Conservation (phyloP, 2,329 filamentous ascomycete genomes). For the Beauveria sp. region DNA sequence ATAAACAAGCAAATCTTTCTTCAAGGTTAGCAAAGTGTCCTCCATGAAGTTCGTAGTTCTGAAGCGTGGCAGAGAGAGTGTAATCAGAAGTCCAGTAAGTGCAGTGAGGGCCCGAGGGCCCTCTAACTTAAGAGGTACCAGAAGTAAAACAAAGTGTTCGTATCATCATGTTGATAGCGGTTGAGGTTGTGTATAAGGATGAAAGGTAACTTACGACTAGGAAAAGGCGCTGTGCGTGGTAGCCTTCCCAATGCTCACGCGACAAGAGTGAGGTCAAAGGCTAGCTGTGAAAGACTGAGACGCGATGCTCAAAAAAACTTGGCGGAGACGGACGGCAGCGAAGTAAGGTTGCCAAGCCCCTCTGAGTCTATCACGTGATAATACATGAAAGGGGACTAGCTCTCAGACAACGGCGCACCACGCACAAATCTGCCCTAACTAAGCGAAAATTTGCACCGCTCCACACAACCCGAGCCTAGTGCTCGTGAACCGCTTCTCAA, state of each 20-base stretch:
- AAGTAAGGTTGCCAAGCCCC: slow-evolving; percentile 14
- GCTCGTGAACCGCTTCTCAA: neutral
- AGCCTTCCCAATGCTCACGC: neutral
- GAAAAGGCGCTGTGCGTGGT: neutral
- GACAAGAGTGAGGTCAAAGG: neutral
- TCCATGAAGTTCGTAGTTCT: neutral
- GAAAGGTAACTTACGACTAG: slow-evolving; percentile 6
- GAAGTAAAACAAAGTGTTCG: slow-evolving; percentile 58
- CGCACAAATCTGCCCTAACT: slow-evolving; percentile 34
- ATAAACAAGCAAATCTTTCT: neutral
- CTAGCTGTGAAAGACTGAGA: neutral
- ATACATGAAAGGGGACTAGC: neutral
- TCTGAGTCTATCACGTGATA: neutral
- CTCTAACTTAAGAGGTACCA: slow-evolving; percentile 98
- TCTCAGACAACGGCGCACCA: neutral
- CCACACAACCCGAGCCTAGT: slow-evolving; percentile 28
- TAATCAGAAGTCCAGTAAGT: slow-evolving; percentile 79
- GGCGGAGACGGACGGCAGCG: slow-evolving; percentile 8
- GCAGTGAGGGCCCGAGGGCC: slow-evolving; percentile 56
- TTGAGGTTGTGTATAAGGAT: neutral
- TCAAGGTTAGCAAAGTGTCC: neutral
- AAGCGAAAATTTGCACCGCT: slow-evolving; percentile 34
- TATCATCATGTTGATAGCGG: slow-evolving; percentile 60
- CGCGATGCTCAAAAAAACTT: neutral
- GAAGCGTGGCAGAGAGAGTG: neutral